Conservation (phyloP, 495 filamentous ascomycete species). For the Penicillium paradoxum region DNA sequence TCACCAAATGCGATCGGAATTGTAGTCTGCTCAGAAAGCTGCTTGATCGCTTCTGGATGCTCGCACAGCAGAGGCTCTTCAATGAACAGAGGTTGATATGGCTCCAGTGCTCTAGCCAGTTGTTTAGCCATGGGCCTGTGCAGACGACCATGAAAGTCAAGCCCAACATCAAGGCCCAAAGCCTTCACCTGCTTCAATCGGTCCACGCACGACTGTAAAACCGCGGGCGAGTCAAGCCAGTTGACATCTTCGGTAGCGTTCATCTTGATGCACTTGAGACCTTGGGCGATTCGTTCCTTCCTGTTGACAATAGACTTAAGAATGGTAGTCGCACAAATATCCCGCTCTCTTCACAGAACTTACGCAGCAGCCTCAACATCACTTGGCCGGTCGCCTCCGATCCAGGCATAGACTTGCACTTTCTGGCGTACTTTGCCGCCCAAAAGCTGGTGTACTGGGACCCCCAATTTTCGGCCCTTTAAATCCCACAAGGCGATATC, state of each 20-base stretch:
- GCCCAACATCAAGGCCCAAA: conserved; percentile 64
- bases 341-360: background rate
- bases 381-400: conserved; percentile 72
- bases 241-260: conserved; percentile 77
- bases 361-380: conserved; percentile 60
- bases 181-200: conserved; percentile 66
- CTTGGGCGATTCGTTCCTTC: conserved; percentile 62
- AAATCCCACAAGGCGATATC: conserved; percentile 84
- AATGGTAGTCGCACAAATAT: background rate
- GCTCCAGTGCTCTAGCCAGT: conserved; percentile 66
- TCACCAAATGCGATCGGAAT: conserved; percentile 75
- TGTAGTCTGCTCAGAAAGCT: conserved; percentile 55
- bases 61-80: conserved; percentile 74
- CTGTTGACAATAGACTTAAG: conserved; percentile 14
- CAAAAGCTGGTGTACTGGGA: conserved; percentile 69
- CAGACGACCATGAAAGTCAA: conserved; percentile 77
- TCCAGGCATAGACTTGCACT: conserved; percentile 79
- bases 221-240: conserved; percentile 71
- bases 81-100: conserved; percentile 68
- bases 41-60: conserved; percentile 65
- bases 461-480: conserved; percentile 55
- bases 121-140: conserved; percentile 83
- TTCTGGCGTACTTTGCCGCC: conserved; percentile 73
- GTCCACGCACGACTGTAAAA: conserved; percentile 60
- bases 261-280: conserved; percentile 75